These are phyloP conservation scores for Bertia moriformis DNA, from an alignment of 2,329 filamentous ascomycete species.

Conservation along the genomic window DNA sequence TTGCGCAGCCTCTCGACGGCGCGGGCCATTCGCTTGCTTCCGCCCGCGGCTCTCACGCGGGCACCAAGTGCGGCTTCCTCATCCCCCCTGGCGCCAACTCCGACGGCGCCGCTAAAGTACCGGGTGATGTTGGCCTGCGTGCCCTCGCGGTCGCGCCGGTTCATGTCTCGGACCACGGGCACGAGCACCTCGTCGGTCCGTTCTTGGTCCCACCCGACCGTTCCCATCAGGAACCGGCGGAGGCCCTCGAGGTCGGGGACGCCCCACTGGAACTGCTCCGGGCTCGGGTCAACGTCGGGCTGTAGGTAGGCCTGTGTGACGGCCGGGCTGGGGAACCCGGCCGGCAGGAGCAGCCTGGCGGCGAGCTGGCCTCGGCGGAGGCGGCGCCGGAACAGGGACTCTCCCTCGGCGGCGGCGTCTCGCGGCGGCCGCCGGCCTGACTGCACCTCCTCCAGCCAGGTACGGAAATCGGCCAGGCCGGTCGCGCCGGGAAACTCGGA, in stretches of 20 bases:
- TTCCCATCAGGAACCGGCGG: slow-evolving; percentile 71
- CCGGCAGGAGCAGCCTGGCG: slow-evolving; percentile 73
- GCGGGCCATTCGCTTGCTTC: not conserved
- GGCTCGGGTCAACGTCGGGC: slow-evolving; percentile 70
- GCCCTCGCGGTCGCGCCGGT: slow-evolving; percentile 70
- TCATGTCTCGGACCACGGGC: slow-evolving; percentile 91
- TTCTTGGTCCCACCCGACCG: slow-evolving; percentile 84
- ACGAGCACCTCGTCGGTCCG: slow-evolving; percentile 90
- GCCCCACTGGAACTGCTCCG: slow-evolving; percentile 82
- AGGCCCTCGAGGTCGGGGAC: slow-evolving; percentile 82
- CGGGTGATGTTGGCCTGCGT: slow-evolving; percentile 94
- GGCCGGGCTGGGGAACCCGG: slow-evolving; percentile 61
- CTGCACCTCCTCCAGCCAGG: slow-evolving; percentile 80
- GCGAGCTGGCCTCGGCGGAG: slow-evolving; percentile 69
- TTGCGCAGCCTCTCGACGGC: not conserved
- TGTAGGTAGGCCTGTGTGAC: slow-evolving; percentile 74
- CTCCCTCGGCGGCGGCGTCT: slow-evolving; percentile 37
- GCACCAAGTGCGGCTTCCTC: not conserved
- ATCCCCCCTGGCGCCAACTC: slow-evolving; percentile 37
- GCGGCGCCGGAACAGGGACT: slow-evolving; percentile 66
- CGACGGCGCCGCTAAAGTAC: slow-evolving; percentile 68
- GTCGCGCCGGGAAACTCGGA: slow-evolving; percentile 89
- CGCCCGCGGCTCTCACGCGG: not conserved
- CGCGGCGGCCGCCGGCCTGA: slow-evolving; percentile 45
- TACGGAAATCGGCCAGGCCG: slow-evolving; percentile 57